These are phyloP conservation scores for Saccharomycopsis synnaedendra DNA, from an alignment of 805 yeast species.

Conservation along the genomic window DNA sequence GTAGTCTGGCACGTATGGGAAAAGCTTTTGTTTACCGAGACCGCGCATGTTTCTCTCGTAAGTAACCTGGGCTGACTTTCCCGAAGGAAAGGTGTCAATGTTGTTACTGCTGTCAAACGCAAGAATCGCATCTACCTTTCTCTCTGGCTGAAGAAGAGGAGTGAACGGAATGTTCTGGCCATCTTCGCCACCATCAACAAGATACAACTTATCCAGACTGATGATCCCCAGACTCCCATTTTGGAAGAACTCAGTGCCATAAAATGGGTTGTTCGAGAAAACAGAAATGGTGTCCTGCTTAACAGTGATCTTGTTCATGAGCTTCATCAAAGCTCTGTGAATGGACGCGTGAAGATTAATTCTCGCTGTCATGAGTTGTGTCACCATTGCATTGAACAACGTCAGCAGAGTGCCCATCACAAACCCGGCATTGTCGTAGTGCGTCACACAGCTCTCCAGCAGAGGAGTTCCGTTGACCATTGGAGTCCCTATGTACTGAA, in stretches of 20 bases:
- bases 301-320: conserved; percentile 59
- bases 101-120: conserved; percentile 39
- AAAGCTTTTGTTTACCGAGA: conserved; percentile 47
- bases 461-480: conserved; percentile 38
- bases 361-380: neutral
- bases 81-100: conserved; percentile 20
- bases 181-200: conserved; percentile 58
- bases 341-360: conserved; percentile 25
- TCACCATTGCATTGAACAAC: conserved; percentile 39
- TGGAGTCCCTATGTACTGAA: conserved; percentile 16
- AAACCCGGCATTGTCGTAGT: conserved; percentile 69
- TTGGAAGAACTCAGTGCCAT: conserved; percentile 27
- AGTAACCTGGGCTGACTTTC: conserved; percentile 8
- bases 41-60: conserved; percentile 15
- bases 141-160: conserved; percentile 42
- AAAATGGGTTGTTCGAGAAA: conserved; percentile 25
- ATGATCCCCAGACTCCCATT: neutral
- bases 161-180: conserved; percentile 42
- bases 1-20: conserved; percentile 65
- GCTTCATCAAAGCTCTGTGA: conserved; percentile 72
- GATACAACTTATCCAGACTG: conserved; percentile 17
- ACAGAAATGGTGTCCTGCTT: conserved; percentile 73
- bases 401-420: conserved; percentile 77
- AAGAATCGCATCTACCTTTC: conserved; percentile 42
- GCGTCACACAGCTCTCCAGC: conserved; percentile 39